phyloP scores from a whole-genome alignment of 1,139 yeast species.

The Geotrichum reessii region DNA sequence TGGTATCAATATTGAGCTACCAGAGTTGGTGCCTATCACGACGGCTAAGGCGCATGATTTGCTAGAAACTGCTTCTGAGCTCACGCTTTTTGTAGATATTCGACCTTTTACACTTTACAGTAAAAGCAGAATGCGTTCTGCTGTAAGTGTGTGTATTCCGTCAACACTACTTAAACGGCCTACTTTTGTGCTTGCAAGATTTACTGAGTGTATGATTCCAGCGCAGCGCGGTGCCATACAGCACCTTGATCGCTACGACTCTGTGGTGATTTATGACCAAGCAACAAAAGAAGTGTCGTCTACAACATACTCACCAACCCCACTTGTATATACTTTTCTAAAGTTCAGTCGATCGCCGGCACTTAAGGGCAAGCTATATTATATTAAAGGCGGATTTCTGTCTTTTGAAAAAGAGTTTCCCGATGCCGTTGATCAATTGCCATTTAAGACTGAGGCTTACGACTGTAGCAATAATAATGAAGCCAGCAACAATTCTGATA shows the following conservation, averaged over 20 bases:
- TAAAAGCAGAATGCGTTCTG: conserved; percentile 45
- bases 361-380: conserved; percentile 25
- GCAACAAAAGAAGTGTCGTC: conserved; percentile 36
- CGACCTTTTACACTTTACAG: conserved; percentile 64
- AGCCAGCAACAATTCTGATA: background rate
- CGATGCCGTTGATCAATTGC: conserved; percentile 23
- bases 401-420: conserved; percentile 33
- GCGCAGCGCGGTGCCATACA: conserved; percentile 35
- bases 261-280: conserved; percentile 50
- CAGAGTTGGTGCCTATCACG: conserved; percentile 10
- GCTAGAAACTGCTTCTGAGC: background rate
- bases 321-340: conserved; percentile 38
- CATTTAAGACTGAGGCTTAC: background rate
- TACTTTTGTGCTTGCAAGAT: conserved; percentile 52
- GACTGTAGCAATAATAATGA: background rate
- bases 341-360: conserved; percentile 43
- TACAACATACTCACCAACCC: conserved; percentile 30
- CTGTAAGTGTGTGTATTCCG: conserved; percentile 70
- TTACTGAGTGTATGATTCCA: conserved; percentile 50
- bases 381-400: conserved; percentile 35
- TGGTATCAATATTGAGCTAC: conserved; percentile 17
- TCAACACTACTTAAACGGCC: conserved; percentile 68
- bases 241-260: conserved; percentile 26
- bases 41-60: conserved; percentile 8
- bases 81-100: conserved; percentile 48